Base-by-base conservation (phyloP, 2,329 filamentous ascomycete genomes). In the Fusarium phyllophilum region DNA sequence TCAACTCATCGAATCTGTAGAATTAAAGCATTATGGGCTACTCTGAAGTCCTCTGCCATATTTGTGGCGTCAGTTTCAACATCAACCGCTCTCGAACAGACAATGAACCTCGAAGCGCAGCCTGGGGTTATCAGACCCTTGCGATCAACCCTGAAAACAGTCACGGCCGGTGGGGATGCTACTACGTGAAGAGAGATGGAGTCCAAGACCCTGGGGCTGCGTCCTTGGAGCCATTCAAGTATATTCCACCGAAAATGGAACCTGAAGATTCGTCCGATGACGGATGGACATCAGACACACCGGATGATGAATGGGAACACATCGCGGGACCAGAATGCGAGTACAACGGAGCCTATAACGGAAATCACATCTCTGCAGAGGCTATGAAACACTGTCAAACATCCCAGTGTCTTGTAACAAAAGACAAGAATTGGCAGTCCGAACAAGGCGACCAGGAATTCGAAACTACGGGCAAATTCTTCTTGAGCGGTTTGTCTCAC, bases 321-420 rank as follows among this genome's bases (percentile, higher is more conserved):
- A 68, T 80, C 9, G 49, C 77, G 3, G 78, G 74, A 3, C 70
- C 66, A 7, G 29, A 66, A 5, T 80, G 79, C 41, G 8, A 39
- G 5, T 5, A 29, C 8, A 24, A 8, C 0, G 39, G 34, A 5
- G 77, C 65, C 4, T 81, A 79, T 17, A 68, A 66, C 17, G 79
- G 79, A 5, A 45, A 77, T 13, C 38, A 24, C 11, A 79, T 81
- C 13, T 74, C 77, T 0, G 60, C 51, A 6, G 68, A 79, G 17
- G 78, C 74, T 5, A 78, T 80, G 72, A 67, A 66, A n/a, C 71
- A 69, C 18, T 80, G 79, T n/a, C 75, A 68, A 11, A 78, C 72
- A 0, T 34, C 74, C 1, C 79, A 81, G 38, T 79, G 78, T 22
- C 72, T 81, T 13, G 57, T 79, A 2, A 69, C 49, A 26, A 81